These are phyloP conservation scores for Starmerella cellae DNA, from an alignment of 805 yeast species.

Conservation along the genomic window DNA sequence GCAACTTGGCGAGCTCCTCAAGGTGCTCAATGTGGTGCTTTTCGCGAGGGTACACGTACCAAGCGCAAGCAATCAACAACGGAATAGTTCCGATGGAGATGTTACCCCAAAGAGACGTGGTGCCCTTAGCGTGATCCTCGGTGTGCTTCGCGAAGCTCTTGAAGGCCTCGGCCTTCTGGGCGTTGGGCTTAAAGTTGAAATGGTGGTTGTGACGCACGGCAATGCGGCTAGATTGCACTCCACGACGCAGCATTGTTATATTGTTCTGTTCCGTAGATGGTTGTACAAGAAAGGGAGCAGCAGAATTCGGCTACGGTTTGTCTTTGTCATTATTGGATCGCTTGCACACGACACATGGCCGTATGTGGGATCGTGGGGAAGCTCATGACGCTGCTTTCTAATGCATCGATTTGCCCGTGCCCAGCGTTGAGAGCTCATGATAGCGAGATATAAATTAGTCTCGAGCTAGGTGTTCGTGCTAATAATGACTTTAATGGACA, in stretches of 20 bases:
- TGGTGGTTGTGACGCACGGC: slow-evolving; percentile 22
- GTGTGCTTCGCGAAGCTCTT: slow-evolving; percentile 47
- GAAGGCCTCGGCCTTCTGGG: slow-evolving; percentile 61
- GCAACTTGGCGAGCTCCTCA: slow-evolving; percentile 39
- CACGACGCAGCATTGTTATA: slow-evolving; percentile 17
- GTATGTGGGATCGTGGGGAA: too few species aligned
- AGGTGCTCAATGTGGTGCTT: slow-evolving; percentile 79
- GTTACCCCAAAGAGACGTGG: slow-evolving; percentile 75
- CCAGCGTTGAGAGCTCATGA: too few species aligned
- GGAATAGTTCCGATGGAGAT: slow-evolving; percentile 77
- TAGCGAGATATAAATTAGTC: too few species aligned
- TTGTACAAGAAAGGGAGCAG: not conserved
- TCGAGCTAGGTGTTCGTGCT: too few species aligned
- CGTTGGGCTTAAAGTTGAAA: slow-evolving; percentile 27
- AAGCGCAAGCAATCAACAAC: slow-evolving; percentile 58
- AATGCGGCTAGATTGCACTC: slow-evolving; percentile 11
- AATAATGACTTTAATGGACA: too few species aligned
- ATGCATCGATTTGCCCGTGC: too few species aligned
- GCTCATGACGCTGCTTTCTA: too few species aligned
- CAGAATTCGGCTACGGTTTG: not conserved
- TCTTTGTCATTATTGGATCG: not conserved
- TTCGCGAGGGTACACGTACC: slow-evolving; percentile 73
- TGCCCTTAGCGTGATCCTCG: slow-evolving; percentile 63
- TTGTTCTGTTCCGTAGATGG: not conserved
- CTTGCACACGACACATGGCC: too few species aligned